Percentiles rank a stretch among this genome's conserved stretches.
phyloP scores from a whole-genome alignment of 345 rosid genomes.

The Murraya paniculata region DNA sequence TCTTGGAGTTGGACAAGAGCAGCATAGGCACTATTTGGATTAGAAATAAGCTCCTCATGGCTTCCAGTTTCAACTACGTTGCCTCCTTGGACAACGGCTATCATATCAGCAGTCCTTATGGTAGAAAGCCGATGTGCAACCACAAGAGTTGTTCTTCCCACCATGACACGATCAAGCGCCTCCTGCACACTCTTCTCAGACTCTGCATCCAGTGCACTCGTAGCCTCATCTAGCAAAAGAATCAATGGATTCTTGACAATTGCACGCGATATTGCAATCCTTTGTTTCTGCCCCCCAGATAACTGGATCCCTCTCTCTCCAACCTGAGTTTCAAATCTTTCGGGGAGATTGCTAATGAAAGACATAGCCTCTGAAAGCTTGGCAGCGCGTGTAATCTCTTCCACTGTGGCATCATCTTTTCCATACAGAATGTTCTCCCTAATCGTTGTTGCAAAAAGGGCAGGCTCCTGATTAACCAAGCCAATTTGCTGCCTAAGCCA shows the following conservation, averaged over 20 bases:
- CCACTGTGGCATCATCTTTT: conserved; percentile 67
- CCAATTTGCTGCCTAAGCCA: conserved; percentile 90
- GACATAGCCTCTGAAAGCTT: conserved; percentile 82
- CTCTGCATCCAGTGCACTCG: conserved; percentile 93
- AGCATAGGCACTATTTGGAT: conserved; percentile 61
- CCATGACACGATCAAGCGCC: conserved; percentile 90
- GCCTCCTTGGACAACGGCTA: conserved; percentile 78
- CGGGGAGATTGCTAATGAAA: conserved; percentile 88
- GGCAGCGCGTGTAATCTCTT: conserved; percentile 73
- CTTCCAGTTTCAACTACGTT: conserved; percentile 84
- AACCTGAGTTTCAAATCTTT: conserved; percentile 93
- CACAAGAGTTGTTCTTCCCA: conserved; percentile 87
- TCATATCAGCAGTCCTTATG: conserved; percentile 79
- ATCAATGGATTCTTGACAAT: conserved; percentile 84
- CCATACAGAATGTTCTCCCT: conserved; percentile 91
- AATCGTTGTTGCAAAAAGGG: conserved; percentile 79
- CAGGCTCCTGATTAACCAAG: conserved; percentile 93
- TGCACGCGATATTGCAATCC: conserved; percentile 90
- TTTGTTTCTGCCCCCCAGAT: conserved; percentile 97
- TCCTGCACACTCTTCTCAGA: conserved; percentile 96
- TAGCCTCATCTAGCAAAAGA: conserved; percentile 93
- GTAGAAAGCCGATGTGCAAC: conserved; percentile 96
- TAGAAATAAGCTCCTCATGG: conserved; percentile 77
- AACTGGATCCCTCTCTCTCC: conserved; percentile 94
- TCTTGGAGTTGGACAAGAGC: conserved; percentile 85